Conservation (phyloP, 2,329 filamentous ascomycete genomes). For the Talaromyces islandicus region DNA sequence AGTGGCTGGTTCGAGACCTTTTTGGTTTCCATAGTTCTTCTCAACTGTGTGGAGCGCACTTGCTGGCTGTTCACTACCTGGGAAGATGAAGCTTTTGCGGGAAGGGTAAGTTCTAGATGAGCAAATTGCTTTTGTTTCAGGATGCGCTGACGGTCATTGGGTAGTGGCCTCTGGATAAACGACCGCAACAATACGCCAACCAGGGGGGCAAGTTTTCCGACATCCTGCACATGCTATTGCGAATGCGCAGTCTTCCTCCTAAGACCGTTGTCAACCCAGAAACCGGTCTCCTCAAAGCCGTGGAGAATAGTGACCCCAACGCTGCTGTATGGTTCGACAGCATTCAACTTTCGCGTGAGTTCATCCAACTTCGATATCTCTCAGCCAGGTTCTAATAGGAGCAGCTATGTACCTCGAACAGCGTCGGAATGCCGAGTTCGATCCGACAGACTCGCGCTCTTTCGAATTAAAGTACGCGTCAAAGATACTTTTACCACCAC, state of each 20-base stretch:
- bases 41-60: slow-evolving; percentile 56
- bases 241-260: slow-evolving; percentile 48
- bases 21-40: slow-evolving; percentile 52
- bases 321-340: slow-evolving; percentile 37
- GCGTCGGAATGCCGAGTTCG: slow-evolving; percentile 31
- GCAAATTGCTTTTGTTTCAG: background rate
- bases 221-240: slow-evolving; percentile 52
- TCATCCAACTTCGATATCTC: background rate
- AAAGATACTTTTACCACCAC: slow-evolving; percentile 20
- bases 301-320: slow-evolving; percentile 33
- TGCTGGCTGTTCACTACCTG: slow-evolving; percentile 53
- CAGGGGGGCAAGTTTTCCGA: slow-evolving; percentile 55
- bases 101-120: slow-evolving; percentile 24
- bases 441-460: slow-evolving; percentile 35
- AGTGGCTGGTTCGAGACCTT: slow-evolving; percentile 54
- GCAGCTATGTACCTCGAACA: slow-evolving; percentile 34
- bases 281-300: slow-evolving; percentile 32
- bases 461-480: slow-evolving; percentile 36
- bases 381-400: slow-evolving; percentile 2
- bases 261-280: slow-evolving; percentile 33
- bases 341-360: slow-evolving; percentile 36
- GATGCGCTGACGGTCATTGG: background rate
- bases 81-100: slow-evolving; percentile 37
- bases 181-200: slow-evolving; percentile 46
- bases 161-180: slow-evolving; percentile 51